Base-by-base conservation (phyloP, 139 green algal species). In the Haematococcus lacustris region DNA sequence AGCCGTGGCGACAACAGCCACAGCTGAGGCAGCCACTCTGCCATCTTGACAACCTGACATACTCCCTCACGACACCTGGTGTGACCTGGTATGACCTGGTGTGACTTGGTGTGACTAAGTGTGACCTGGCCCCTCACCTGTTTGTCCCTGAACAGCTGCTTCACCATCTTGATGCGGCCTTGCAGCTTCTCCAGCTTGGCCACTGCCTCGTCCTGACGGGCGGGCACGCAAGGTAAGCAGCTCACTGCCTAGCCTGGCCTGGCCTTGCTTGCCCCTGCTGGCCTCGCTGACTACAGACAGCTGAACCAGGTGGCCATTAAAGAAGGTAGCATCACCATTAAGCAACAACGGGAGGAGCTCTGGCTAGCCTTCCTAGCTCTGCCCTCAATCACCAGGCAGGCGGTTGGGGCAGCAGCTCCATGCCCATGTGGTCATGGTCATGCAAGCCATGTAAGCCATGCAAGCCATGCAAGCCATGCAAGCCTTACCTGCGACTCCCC, bases 101-200 rank as follows among this genome's bases (percentile, higher is more conserved):
- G n/a, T n/a, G n/a, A n/a, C n/a, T n/a, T n/a, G n/a, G n/a, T n/a
- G n/a, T n/a, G n/a, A n/a, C n/a, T n/a, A n/a, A n/a, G 43, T 53
- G 43, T 25, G 32, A 64, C 32, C 9, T 7, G 28, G 17, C 47
- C 3, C 43, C 61, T 65, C 28, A 76, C 61, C 51, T 90, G 38
- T 59, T 85, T 75, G 82, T 98, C 85, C 0, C 87, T 73, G 83
- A 98, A 98, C 43, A 98, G 88, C 9, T 83, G 50, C 72, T 90
- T 81, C 25, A 97, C 92, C 76, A 89, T 53, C 0, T 76, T 63
- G 25, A 96, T 84, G 64, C 86, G 88, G 43, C 82, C 73, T 79
- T 88, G 80, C 75, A 88, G 38, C 41, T 66, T 37, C 82, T 93
- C 85, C 71, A 96, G 82, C 80, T 92, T 91, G 1, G 77, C 78